Evolutionary conservation across 805 yeast species (phyloP).

Genomic region (Diddensiella transvaalensis): DNA sequence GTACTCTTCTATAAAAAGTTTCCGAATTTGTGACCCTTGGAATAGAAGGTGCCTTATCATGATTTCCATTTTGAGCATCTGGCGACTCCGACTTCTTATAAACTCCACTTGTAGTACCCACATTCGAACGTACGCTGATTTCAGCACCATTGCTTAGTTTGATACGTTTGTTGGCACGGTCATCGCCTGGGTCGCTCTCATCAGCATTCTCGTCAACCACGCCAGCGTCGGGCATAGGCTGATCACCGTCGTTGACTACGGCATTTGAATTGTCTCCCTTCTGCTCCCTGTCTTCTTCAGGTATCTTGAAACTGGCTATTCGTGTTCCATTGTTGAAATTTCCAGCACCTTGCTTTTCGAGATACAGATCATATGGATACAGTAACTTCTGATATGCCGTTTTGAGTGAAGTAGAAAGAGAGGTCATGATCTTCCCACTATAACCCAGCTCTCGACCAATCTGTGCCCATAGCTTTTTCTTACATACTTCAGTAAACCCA

Average conservation of each 20-base stretch:
- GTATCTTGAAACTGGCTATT: conserved; percentile 4
- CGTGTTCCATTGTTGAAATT: conserved; percentile 10
- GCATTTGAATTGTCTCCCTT: not conserved
- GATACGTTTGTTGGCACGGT: conserved; percentile 14
- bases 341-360: conserved; percentile 14
- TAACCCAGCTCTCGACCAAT: conserved; percentile 79
- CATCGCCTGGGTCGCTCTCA: not conserved
- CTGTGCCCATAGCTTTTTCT: conserved; percentile 74
- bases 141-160: conserved; percentile 14
- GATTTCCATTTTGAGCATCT: not conserved
- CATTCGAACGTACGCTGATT: not conserved
- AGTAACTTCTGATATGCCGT: conserved; percentile 52
- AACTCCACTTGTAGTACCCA: not conserved
- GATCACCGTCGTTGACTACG: conserved; percentile 1
- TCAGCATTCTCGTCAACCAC: conserved; percentile 5
- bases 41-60: not conserved
- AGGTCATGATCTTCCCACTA: conserved; percentile 66
- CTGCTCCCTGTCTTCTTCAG: conserved; percentile 3
- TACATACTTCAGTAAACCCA: conserved; percentile 61
- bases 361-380: conserved; percentile 23
- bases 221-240: not conserved
- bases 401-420: conserved; percentile 63
- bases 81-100: not conserved
- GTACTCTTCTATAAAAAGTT: conserved; percentile 7
- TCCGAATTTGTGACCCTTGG: conserved; percentile 34